Evolutionary conservation across 208 protist species (phyloP), one percentile per base, ranked within the genome.

Genomic region (Trypanosomatidae sp.): DNA sequence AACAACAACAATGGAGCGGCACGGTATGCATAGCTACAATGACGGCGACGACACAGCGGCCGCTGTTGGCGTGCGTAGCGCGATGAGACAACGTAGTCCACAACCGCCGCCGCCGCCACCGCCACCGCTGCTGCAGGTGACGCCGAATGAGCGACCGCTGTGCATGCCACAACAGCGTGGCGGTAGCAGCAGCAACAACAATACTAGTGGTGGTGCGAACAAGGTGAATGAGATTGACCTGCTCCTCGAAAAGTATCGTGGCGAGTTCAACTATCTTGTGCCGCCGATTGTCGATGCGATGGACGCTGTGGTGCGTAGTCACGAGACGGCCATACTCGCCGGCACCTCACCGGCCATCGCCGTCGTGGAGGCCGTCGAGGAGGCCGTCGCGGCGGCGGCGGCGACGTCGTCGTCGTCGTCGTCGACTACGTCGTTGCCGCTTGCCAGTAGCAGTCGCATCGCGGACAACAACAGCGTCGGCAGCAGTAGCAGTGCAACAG

Each of bases 251-350:
- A 92, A 92, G 59, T 82, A 92, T 61, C 62, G 73, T 16, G 62
- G 71, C 6, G 73, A 92, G 65, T 90, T 89, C 46, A 40, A 54
- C 32, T 79, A 88, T 49, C 69, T 92, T 43, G 61, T 89, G 21
- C 76, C 77, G 10, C 61, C 62, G 19, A 74, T 92, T 25, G 66
- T 60, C 13, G 61, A 82, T 33, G 75, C 78, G 15, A 62, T 89
- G 51, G 54, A 67, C 22, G 59, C 40, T 3, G 68, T 86, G 19
- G 60, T 80, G 22, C 41, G 60, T 21, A 51, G 64, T 19, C 73
- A 82, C 47, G 58, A 66, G 32, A n/a, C n/a, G n/a, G n/a, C n/a
- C n/a, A n/a, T n/a, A n/a, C n/a, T n/a, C n/a, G n/a, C n/a, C n/a
- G n/a, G n/a, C n/a, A n/a, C n/a, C n/a, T n/a, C n/a, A n/a, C n/a